Conservation (phyloP, 441 rosid species). For the Iberis amara region DNA sequence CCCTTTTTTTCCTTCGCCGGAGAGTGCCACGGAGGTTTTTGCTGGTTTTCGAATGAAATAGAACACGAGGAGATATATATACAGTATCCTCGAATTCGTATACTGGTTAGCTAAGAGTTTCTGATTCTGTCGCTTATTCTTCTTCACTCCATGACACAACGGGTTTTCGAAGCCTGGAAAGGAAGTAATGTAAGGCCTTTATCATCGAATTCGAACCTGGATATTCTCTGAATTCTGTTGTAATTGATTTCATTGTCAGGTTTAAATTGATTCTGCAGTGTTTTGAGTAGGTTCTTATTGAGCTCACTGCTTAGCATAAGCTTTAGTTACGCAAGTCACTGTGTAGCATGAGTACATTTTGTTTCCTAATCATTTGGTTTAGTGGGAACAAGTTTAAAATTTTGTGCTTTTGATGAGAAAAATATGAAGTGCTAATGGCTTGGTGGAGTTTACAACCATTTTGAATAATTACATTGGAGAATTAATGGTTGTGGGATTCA, state of each 20-base stretch:
- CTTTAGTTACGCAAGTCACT: no score
- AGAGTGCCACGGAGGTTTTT: conserved; percentile 5
- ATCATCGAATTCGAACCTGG: no score
- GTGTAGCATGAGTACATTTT: not conserved
- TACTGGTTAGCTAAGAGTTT: conserved; percentile 25
- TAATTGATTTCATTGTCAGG: no score
- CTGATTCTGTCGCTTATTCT: conserved; percentile 20
- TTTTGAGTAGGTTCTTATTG: not conserved
- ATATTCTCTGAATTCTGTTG: no score
- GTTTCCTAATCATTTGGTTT: not conserved
- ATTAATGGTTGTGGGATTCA: not conserved
- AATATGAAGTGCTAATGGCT: not conserved
- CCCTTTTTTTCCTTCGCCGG: conserved; percentile 6
- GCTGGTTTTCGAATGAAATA: conserved; percentile 24
- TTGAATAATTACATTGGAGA: not conserved
- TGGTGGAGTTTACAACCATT: no score
- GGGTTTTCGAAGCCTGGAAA: conserved; percentile 81
- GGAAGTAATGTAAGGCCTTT: conserved; percentile 43
- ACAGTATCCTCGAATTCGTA: no score
- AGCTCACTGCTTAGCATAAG: no score
- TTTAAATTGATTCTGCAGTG: not conserved
- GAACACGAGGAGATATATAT: conserved; percentile 12
- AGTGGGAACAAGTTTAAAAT: not conserved
- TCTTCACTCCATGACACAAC: conserved; percentile 51
- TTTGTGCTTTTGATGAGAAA: not conserved